Conservation (phyloP, 306 rosid species). For the Myrica gale region DNA sequence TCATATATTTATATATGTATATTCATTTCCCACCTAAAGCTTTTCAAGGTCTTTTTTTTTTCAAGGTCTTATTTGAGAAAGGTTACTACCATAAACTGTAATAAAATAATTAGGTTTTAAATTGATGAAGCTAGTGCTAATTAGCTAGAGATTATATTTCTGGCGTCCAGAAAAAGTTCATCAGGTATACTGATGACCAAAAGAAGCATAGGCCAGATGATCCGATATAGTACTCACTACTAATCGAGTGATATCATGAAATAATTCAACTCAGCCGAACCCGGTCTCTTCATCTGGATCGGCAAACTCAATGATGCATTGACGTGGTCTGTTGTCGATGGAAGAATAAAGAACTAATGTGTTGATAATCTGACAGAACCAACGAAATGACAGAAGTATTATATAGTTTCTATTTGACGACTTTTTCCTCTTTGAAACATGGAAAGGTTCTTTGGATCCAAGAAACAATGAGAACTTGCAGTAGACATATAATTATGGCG, state of each 20-base stretch:
- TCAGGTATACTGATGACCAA: too few relatives aligned
- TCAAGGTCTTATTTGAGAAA: not conserved
- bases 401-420: not conserved
- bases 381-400: not conserved
- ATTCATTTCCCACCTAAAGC: slow-evolving; percentile 8
- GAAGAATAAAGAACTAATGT: not conserved
- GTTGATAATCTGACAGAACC: not conserved
- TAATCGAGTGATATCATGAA: too few relatives aligned
- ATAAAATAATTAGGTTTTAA: not conserved
- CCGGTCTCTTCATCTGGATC: not conserved
- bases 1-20: not conserved
- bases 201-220: too few relatives aligned
- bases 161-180: too few relatives aligned
- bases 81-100: slow-evolving; percentile 7
- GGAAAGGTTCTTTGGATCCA: slow-evolving; percentile 7
- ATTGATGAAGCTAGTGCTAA: too few relatives aligned
- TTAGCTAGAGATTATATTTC: too few relatives aligned
- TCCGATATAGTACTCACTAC: too few relatives aligned
- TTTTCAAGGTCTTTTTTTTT: not conserved
- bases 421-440: not conserved
- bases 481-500: not conserved
- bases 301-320: not conserved
- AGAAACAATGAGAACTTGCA: not conserved
- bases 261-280: too few relatives aligned
- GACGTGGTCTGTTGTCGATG: not conserved